Evolutionary conservation across 2,329 filamentous ascomycete species (phyloP).

Genomic region (Alternaria sp.): DNA sequence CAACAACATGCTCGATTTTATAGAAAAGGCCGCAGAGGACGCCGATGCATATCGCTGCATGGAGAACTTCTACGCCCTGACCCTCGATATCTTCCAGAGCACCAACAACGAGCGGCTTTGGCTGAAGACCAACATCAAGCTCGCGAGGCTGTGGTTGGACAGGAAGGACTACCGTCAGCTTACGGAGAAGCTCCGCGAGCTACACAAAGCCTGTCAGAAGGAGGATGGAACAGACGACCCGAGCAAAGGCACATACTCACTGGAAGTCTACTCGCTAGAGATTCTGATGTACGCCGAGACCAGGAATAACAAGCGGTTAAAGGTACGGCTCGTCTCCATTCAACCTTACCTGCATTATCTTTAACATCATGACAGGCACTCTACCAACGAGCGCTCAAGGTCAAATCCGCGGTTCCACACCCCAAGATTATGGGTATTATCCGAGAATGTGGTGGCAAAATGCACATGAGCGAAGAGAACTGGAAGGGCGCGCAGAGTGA

Average conservation of each 20-base stretch:
- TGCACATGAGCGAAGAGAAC: conserved; percentile 99
- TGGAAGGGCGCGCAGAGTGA: conserved; percentile 97
- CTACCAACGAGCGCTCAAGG: conserved; percentile 89
- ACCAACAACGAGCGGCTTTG: conserved; percentile 97
- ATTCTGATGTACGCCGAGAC: conserved; percentile 99
- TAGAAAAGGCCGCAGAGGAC: conserved; percentile 85
- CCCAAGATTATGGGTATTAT: conserved; percentile 99
- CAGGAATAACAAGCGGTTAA: conserved; percentile 96
- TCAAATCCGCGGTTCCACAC: conserved; percentile 96
- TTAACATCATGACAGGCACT: conserved; percentile 62
- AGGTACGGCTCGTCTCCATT: conserved; percentile 58
- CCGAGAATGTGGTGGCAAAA: conserved; percentile 97
- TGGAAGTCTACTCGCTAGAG: conserved; percentile 95
- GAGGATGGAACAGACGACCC: conserved; percentile 89
- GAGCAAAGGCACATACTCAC: conserved; percentile 93
- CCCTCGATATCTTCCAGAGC: conserved; percentile 91
- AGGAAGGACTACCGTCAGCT: conserved; percentile 86
- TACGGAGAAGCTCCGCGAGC: conserved; percentile 82
- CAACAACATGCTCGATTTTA: conserved; percentile 98
- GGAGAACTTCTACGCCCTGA: conserved; percentile 94
- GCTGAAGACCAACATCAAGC: conserved; percentile 98
- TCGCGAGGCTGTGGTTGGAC: conserved; percentile 89
- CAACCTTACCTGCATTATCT: conserved; percentile 29
- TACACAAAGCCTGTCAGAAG: conserved; percentile 87
- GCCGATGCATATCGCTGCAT: conserved; percentile 79